These are phyloP conservation scores for Circinella minor DNA, from an alignment of 371 early-diverging fungal genomes.

Conservation along the genomic window DNA sequence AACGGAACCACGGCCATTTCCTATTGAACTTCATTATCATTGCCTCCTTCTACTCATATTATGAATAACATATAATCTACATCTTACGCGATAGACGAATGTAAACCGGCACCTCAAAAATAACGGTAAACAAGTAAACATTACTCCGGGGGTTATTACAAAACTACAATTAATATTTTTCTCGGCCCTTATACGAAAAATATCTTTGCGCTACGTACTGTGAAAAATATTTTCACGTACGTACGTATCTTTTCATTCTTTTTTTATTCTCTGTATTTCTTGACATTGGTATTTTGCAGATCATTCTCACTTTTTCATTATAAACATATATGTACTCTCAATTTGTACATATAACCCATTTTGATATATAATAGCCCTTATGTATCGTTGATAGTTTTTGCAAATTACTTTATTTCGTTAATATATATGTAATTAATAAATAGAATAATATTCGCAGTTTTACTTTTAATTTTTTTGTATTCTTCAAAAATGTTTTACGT, in stretches of 20 bases:
- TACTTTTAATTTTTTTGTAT: not conserved
- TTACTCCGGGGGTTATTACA: constrained; percentile 4
- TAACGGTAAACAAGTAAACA: no score
- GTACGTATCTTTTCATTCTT: not conserved
- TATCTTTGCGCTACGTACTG: constrained; percentile 2
- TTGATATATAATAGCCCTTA: no score
- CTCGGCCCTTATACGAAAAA: constrained; percentile 12
- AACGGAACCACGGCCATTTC: not conserved
- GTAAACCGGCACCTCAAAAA: not conserved
- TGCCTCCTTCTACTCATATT: no score
- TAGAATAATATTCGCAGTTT: not conserved
- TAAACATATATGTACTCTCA: no score
- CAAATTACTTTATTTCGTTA: constrained; percentile 2
- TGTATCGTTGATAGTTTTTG: not conserved
- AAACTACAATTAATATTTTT: constrained; percentile 13
- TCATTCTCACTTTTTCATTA: no score
- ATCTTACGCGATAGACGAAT: no score
- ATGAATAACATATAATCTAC: no score
- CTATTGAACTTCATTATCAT: not conserved
- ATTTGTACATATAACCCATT: not conserved
- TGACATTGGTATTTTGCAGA: no score
- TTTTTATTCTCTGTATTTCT: not conserved
- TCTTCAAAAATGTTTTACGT: not conserved
- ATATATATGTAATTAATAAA: not conserved
- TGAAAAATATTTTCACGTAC: no score